These are phyloP conservation scores for Zygosaccharomyces bailii DNA, from an alignment of 805 yeast species.

Conservation along the genomic window DNA sequence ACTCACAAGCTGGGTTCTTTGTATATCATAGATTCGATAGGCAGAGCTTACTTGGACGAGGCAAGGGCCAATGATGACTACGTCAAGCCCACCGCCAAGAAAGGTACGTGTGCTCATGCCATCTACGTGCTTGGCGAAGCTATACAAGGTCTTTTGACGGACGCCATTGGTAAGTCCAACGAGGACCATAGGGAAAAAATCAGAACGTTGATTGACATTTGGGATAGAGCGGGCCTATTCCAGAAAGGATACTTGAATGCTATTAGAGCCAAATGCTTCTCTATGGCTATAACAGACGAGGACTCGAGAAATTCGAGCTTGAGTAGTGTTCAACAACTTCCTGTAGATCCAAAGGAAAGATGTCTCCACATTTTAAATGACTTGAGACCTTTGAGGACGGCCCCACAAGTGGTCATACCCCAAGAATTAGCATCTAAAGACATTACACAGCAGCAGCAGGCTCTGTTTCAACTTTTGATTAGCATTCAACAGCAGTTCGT, in stretches of 20 bases:
- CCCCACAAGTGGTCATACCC: slow-evolving; percentile 26
- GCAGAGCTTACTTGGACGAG: slow-evolving; percentile 76
- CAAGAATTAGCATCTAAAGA: slow-evolving; percentile 25
- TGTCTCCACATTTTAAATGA: slow-evolving; percentile 31
- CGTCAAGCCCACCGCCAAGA: slow-evolving; percentile 49
- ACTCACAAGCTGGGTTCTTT: slow-evolving; percentile 87
- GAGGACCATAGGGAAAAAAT: slow-evolving; percentile 68
- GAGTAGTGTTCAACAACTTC: slow-evolving; percentile 45
- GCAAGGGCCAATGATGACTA: slow-evolving; percentile 55
- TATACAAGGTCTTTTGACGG: slow-evolving; percentile 60
- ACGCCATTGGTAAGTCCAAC: slow-evolving; percentile 54
- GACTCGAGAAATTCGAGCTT: slow-evolving; percentile 62
- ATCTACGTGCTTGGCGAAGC: slow-evolving; percentile 60
- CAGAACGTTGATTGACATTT: slow-evolving; percentile 80
- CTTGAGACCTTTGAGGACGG: slow-evolving; percentile 19
- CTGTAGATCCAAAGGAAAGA: slow-evolving; percentile 35
- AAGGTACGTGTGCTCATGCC: slow-evolving; percentile 74
- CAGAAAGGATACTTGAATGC: slow-evolving; percentile 49
- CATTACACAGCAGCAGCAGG: slow-evolving; percentile 39
- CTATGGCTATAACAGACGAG: slow-evolving; percentile 24
- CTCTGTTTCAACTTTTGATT: slow-evolving; percentile 40
- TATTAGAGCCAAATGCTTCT: slow-evolving; percentile 57
- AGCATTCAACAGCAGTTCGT: slow-evolving; percentile 34
- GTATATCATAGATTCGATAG: slow-evolving; percentile 89
- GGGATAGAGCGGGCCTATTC: slow-evolving; percentile 86